Conservation (phyloP, 169 alveolate genomes). For the Plasmodium yoelii region DNA sequence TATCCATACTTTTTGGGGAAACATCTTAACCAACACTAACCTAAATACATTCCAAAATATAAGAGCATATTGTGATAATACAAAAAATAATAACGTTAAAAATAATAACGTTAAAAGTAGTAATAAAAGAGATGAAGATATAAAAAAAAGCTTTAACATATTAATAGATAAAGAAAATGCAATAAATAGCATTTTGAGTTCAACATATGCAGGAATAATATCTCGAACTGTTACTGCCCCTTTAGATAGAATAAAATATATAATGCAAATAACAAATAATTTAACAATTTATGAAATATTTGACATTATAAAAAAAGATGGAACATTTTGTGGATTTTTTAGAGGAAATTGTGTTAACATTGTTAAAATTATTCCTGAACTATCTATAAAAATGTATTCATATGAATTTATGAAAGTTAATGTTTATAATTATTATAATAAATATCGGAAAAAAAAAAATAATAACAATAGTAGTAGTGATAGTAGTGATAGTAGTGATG, state of each 20-base stretch:
- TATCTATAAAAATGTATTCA: conserved; percentile 70
- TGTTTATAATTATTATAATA: conserved; percentile 54
- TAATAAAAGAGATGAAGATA: neutral
- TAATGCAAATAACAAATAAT: conserved; percentile 66
- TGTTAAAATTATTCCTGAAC: conserved; percentile 63
- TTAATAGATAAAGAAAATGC: conserved; percentile 52
- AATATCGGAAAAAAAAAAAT: neutral
- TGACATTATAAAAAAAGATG: conserved; percentile 60
- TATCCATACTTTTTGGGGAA: too few relatives aligned
- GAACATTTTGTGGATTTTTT: conserved; percentile 56
- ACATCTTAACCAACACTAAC: too few relatives aligned
- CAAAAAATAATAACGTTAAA: neutral
- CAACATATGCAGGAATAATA: conserved; percentile 55
- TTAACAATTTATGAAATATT: conserved; percentile 49
- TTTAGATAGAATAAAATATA: conserved; percentile 58
- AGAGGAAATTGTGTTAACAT: conserved; percentile 69
- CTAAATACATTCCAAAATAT: too few relatives aligned
- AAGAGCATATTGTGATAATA: too few relatives aligned
- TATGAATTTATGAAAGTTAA: conserved; percentile 58
- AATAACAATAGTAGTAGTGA: too few relatives aligned
- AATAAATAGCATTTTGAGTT: conserved; percentile 51
- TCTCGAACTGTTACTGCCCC: conserved; percentile 64
- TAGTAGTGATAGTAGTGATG: neutral
- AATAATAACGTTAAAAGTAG: neutral
- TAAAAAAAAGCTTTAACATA: conserved; percentile 2